Conservation (phyloP, 2,329 filamentous ascomycete genomes). For the Fusarium sp. region DNA sequence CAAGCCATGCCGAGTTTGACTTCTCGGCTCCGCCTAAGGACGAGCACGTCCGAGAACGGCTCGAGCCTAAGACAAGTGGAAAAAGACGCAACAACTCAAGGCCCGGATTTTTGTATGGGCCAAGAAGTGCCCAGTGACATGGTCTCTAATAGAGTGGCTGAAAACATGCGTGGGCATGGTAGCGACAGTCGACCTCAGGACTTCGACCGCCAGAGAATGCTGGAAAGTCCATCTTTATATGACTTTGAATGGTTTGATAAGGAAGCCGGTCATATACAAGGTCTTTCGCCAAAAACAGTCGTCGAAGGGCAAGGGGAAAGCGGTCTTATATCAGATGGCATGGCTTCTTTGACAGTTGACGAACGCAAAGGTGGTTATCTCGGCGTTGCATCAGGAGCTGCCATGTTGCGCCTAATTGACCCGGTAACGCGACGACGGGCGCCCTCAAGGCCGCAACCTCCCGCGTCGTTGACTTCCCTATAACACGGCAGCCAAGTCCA, state of each 20-base stretch:
- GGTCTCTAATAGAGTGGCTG: too few relatives aligned
- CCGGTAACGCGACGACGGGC: slow-evolving; percentile 45
- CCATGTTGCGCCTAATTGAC: slow-evolving; percentile 55
- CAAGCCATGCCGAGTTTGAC: slow-evolving; percentile 16
- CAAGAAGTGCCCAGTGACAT: too few relatives aligned
- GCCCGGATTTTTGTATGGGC: too few relatives aligned
- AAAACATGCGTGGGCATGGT: too few relatives aligned
- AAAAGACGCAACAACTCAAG: too few relatives aligned
- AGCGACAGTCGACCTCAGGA: slow-evolving; percentile 1
- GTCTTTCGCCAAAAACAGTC: slow-evolving; percentile 40
- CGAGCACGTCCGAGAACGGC: not conserved
- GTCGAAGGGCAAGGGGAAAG: slow-evolving; percentile 36
- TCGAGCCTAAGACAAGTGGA: not conserved
- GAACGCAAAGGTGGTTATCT: slow-evolving; percentile 58
- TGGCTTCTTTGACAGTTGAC: slow-evolving; percentile 52
- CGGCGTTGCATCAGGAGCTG: slow-evolving; percentile 59
- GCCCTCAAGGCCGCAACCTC: slow-evolving; percentile 25
- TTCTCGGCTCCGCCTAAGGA: slow-evolving; percentile 17
- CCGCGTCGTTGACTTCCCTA: slow-evolving; percentile 12
- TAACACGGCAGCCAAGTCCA: slow-evolving; percentile 48
- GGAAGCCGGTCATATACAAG: slow-evolving; percentile 44
- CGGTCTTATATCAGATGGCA: slow-evolving; percentile 52
- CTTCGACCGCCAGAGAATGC: slow-evolving; percentile 38
- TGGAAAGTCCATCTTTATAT: slow-evolving; percentile 51
- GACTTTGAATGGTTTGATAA: slow-evolving; percentile 55